Conservation (phyloP, 2,329 filamentous ascomycete genomes). For the Diaporthe sp. region DNA sequence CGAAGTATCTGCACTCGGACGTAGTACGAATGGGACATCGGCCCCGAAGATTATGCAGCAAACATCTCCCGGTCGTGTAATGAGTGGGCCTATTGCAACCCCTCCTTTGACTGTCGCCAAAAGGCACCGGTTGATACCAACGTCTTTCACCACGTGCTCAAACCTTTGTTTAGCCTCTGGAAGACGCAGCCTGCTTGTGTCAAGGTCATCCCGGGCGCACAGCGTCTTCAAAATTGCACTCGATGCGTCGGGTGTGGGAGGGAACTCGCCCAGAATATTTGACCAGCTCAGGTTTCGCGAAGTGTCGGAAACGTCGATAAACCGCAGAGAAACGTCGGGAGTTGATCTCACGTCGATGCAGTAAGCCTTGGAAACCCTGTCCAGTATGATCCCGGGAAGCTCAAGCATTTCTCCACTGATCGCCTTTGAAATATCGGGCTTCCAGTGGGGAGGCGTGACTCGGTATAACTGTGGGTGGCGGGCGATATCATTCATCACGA, state of each 20-base stretch:
- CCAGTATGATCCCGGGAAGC: background rate
- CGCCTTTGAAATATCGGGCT: background rate
- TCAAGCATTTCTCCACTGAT: too few species aligned
- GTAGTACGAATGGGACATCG: slow-evolving; percentile 1
- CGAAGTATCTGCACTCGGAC: background rate
- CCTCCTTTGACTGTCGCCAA: slow-evolving; percentile 1
- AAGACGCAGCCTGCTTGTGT: background rate
- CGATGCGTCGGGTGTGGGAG: background rate
- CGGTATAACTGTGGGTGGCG: background rate
- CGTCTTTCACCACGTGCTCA: slow-evolving; percentile 9
- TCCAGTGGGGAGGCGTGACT: background rate
- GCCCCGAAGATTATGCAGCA: background rate
- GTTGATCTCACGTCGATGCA: slow-evolving; percentile 16
- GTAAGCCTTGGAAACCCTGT: background rate
- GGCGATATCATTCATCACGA: slow-evolving; percentile 5
- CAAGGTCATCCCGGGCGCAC: background rate
- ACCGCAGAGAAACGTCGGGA: background rate
- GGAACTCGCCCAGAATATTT: slow-evolving; percentile 3
- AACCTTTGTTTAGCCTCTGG: slow-evolving; percentile 8
- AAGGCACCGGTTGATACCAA: slow-evolving; percentile 7
- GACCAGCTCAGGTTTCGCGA: slow-evolving; percentile 16
- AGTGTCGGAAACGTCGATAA: background rate
- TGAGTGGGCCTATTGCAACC: background rate
- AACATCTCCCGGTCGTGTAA: background rate
- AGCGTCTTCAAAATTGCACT: background rate